phyloP scores from a whole-genome alignment of 768 basidiomycete genomes.

The Termitomyces sp. region DNA sequence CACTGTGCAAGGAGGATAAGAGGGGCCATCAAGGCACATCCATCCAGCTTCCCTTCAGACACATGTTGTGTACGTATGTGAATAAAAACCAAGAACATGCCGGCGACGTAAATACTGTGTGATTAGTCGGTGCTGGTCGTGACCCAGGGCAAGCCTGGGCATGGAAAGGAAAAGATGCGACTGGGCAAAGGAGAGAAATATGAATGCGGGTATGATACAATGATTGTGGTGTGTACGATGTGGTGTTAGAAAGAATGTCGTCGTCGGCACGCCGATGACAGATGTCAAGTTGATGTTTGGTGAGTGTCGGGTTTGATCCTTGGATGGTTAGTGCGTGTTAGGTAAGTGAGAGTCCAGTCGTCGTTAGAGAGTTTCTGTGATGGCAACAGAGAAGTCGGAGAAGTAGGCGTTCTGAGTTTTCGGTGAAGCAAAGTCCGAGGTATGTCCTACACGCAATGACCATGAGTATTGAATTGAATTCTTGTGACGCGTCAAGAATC shows the following conservation, averaged over 20 bases:
- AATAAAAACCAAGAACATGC: constrained; percentile 6
- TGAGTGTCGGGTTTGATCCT: neutral
- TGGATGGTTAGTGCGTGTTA: neutral
- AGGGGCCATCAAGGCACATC: constrained; percentile 9
- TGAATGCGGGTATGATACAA: constrained; percentile 13
- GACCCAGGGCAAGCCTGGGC: constrained; percentile 1
- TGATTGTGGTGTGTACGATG: constrained; percentile 10
- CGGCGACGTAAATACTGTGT: constrained; percentile 14
- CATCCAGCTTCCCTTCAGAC: constrained; percentile 4
- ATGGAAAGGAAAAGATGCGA: neutral
- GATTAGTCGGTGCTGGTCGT: constrained; percentile 13
- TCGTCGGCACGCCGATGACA: constrained; percentile 7
- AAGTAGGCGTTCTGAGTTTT: constrained; percentile 60
- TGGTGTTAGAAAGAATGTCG: constrained; percentile 10
- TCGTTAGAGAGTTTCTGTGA: constrained; percentile 39
- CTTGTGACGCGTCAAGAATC: neutral
- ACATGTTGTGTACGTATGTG: constrained; percentile 1
- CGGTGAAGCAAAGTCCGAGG: constrained; percentile 49
- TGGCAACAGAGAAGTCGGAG: constrained; percentile 65
- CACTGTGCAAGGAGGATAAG: constrained; percentile 6
- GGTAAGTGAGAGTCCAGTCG: constrained; percentile 4
- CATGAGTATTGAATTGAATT: neutral
- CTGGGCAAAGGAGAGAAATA: neutral
- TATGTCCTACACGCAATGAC: constrained; percentile 31
- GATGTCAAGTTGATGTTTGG: neutral